phyloP scores from a whole-genome alignment of 1,284 basidiomycete species.

The Ceratobasidium sp. region DNA sequence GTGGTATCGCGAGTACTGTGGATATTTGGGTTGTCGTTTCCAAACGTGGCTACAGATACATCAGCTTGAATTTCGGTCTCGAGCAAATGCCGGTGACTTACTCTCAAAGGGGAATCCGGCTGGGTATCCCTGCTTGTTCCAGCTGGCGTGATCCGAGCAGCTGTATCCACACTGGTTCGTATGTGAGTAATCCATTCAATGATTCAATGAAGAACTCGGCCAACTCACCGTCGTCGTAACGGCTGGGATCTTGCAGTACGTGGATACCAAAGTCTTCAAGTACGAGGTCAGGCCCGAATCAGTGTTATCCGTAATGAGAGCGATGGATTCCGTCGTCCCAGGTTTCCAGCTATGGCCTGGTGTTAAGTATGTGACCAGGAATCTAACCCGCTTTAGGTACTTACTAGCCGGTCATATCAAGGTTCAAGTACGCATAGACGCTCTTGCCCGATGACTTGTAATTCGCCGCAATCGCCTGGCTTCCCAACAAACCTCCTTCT shows the following conservation, averaged over 20 bases:
- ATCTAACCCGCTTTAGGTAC: neutral
- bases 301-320: constrained; percentile 31
- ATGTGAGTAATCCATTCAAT: neutral
- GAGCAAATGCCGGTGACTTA: constrained; percentile 44
- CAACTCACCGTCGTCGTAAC: constrained; percentile 16
- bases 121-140: constrained; percentile 55
- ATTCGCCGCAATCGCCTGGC: constrained; percentile 33
- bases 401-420: constrained; percentile 40
- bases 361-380: no score
- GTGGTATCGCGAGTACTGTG: constrained; percentile 59
- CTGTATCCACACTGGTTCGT: constrained; percentile 34
- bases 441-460: constrained; percentile 37
- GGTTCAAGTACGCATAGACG: constrained; percentile 36
- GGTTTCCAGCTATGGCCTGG: constrained; percentile 13
- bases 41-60: constrained; percentile 17
- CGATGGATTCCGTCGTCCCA: constrained; percentile 21
- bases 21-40: constrained; percentile 48
- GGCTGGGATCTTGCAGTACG: constrained; percentile 26
- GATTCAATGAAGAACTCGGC: neutral
- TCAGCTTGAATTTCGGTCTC: no score
- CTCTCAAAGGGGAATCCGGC: constrained; percentile 52
- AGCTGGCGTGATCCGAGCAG: constrained; percentile 45
- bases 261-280: constrained; percentile 5
- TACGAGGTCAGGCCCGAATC: constrained; percentile 28
- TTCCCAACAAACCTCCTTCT: constrained; percentile 38